These are phyloP conservation scores for Fusarium floridanum DNA, from an alignment of 2,329 filamentous ascomycete genomes.

Conservation along the genomic window DNA sequence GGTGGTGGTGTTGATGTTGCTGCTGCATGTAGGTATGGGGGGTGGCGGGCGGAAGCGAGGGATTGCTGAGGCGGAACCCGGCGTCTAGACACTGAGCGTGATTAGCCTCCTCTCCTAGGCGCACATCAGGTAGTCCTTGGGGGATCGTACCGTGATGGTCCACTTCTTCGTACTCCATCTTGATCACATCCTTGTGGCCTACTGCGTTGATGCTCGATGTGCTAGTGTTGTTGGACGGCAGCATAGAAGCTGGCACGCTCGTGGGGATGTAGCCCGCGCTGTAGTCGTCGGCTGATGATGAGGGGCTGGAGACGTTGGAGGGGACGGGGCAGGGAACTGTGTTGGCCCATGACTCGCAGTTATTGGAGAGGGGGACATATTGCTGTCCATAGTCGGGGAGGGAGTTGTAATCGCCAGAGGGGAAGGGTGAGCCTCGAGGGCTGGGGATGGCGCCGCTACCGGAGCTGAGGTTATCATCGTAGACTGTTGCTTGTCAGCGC, in stretches of 20 bases:
- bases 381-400: constrained; percentile 58
- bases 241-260: constrained; percentile 61
- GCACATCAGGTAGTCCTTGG: constrained; percentile 1
- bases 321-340: constrained; percentile 59
- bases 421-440: constrained; percentile 61
- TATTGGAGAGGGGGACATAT: constrained; percentile 56
- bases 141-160: constrained; percentile 48
- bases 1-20: constrained; percentile 5
- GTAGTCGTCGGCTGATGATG: constrained; percentile 65
- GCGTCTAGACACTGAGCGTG: constrained; percentile 47
- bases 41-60: constrained; percentile 36
- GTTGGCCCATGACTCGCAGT: constrained; percentile 61
- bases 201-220: constrained; percentile 48
- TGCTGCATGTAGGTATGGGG: constrained; percentile 45
- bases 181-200: constrained; percentile 54
- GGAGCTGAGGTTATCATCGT: constrained; percentile 57
- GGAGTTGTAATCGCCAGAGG: constrained; percentile 58
- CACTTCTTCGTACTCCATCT: constrained; percentile 57
- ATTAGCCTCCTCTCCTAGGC: constrained; percentile 44
- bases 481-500: constrained; percentile 49
- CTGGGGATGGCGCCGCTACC: constrained; percentile 57
- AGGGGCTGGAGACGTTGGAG: constrained; percentile 65
- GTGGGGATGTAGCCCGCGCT: constrained; percentile 61
- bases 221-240: constrained; percentile 50
- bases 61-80: constrained; percentile 51